phyloP scores from a whole-genome alignment of 192 early-diverging fungal genomes.

The Coemansia sp. region DNA sequence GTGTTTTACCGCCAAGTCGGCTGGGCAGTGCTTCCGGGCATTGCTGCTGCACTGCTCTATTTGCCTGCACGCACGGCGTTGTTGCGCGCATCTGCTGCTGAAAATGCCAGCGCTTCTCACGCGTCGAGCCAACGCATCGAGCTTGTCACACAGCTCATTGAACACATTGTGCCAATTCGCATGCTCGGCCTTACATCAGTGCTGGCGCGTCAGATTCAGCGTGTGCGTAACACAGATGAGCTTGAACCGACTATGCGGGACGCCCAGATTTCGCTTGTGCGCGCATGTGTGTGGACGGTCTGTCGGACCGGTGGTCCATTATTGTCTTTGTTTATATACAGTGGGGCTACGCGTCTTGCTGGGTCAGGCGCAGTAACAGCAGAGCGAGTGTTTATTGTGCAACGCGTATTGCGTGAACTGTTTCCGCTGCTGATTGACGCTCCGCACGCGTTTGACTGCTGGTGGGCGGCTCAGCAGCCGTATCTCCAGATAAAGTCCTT shows the following conservation, averaged over 20 bases:
- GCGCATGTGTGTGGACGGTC: constrained; percentile 9
- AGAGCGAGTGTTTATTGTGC: constrained; percentile 36
- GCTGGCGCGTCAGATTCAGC: constrained; percentile 7
- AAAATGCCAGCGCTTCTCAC: neutral
- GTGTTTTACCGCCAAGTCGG: constrained; percentile 46
- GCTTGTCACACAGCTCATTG: constrained; percentile 17
- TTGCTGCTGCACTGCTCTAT: constrained; percentile 19
- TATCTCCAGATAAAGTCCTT: constrained; percentile 13
- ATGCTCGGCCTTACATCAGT: constrained; percentile 25
- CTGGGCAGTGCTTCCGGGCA: constrained; percentile 29
- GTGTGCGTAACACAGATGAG: constrained; percentile 14
- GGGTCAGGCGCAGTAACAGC: constrained; percentile 3
- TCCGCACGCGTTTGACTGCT: constrained; percentile 36
- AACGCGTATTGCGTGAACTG: constrained; percentile 36
- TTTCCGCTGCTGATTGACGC: constrained; percentile 38
- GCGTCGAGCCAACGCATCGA: constrained; percentile 5
- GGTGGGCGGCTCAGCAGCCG: constrained; percentile 33
- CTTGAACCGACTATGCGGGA: neutral
- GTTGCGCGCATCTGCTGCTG: neutral
- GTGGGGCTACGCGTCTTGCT: neutral
- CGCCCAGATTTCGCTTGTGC: neutral
- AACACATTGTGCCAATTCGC: constrained; percentile 31
- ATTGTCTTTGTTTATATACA: constrained; percentile 32
- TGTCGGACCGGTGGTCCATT: constrained; percentile 38
- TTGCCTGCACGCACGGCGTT: constrained; percentile 28